Percentiles rank a stretch among this genome's conserved stretches.
Evolutionary conservation across 2,329 filamentous ascomycete species (phyloP).

Genomic region (Plenodomus tracheiphilus): DNA sequence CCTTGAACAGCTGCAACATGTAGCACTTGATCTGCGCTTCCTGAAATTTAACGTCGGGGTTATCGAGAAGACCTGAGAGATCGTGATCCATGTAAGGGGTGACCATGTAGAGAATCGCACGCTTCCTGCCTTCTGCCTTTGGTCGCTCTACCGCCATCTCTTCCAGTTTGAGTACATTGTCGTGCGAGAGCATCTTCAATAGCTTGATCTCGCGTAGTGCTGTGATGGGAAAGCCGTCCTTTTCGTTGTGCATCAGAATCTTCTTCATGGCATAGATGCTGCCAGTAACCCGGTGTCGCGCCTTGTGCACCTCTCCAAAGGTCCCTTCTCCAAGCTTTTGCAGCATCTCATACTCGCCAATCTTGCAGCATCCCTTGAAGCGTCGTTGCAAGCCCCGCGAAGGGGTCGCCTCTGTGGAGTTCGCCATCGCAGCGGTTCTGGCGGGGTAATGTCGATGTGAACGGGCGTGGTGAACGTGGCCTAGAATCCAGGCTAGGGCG

Average conservation of each 20-base stretch:
- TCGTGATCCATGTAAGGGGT: slow-evolving; percentile 99
- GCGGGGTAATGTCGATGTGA: not conserved
- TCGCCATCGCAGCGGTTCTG: slow-evolving; percentile 20
- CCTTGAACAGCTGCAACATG: slow-evolving; percentile 88
- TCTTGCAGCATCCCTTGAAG: slow-evolving; percentile 84
- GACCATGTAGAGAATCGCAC: slow-evolving; percentile 95
- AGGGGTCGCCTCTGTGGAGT: slow-evolving; percentile 43
- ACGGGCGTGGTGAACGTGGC: slow-evolving; percentile 1
- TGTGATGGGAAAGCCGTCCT: slow-evolving; percentile 99
- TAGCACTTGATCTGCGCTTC: slow-evolving; percentile 97
- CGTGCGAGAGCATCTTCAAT: slow-evolving; percentile 89
- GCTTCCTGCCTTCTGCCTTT: slow-evolving; percentile 59
- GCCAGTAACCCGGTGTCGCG: slow-evolving; percentile 73
- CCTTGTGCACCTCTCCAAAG: slow-evolving; percentile 95
- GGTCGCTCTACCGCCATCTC: slow-evolving; percentile 93
- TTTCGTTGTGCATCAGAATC: slow-evolving; percentile 99
- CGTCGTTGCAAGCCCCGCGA: slow-evolving; percentile 56
- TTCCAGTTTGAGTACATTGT: slow-evolving; percentile 82
- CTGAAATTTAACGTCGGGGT: slow-evolving; percentile 84
- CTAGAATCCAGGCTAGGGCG: slow-evolving; percentile 16
- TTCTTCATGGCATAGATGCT: slow-evolving; percentile 89
- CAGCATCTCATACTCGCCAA: slow-evolving; percentile 76
- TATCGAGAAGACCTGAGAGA: slow-evolving; percentile 93
- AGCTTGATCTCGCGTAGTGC: slow-evolving; percentile 97
- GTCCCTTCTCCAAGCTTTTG: slow-evolving; percentile 92